phyloP scores from a whole-genome alignment of 305 asterid genomes.

The Andrographis paniculata region DNA sequence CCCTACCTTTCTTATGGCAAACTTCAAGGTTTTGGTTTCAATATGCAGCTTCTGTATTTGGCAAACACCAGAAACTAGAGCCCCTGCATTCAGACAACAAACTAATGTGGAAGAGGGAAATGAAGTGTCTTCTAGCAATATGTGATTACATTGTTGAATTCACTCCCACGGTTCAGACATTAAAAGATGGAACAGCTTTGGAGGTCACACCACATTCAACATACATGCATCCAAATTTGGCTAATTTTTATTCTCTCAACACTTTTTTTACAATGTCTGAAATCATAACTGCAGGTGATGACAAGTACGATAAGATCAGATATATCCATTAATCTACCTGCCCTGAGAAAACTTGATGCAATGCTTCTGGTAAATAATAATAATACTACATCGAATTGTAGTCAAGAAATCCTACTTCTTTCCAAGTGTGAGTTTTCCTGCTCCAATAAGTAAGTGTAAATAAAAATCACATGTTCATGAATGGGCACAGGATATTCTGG shows the following conservation, averaged over 20 bases:
- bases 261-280: no score
- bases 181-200: slow-evolving; percentile 37
- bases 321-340: slow-evolving; percentile 70
- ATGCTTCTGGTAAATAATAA: slow-evolving; percentile 36
- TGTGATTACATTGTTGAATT: slow-evolving; percentile 80
- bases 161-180: slow-evolving; percentile 43
- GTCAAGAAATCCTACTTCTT: no score
- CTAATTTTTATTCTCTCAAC: no score
- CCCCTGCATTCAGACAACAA: slow-evolving; percentile 65
- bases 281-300: slow-evolving; percentile 75
- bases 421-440: no score
- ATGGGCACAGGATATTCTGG: slow-evolving; percentile 31
- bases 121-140: slow-evolving; percentile 64
- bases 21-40: no score
- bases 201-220: no score
- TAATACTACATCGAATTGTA: background rate
- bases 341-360: slow-evolving; percentile 53
- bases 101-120: slow-evolving; percentile 87
- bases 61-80: slow-evolving; percentile 65
- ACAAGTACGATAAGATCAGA: slow-evolving; percentile 77
- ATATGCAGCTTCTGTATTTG: slow-evolving; percentile 41
- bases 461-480: background rate
- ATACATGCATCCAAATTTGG: no score
- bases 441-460: no score
- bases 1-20: no score